These are phyloP conservation scores for Hirschioporus abietinus DNA, from an alignment of 768 basidiomycete species.

Conservation along the genomic window DNA sequence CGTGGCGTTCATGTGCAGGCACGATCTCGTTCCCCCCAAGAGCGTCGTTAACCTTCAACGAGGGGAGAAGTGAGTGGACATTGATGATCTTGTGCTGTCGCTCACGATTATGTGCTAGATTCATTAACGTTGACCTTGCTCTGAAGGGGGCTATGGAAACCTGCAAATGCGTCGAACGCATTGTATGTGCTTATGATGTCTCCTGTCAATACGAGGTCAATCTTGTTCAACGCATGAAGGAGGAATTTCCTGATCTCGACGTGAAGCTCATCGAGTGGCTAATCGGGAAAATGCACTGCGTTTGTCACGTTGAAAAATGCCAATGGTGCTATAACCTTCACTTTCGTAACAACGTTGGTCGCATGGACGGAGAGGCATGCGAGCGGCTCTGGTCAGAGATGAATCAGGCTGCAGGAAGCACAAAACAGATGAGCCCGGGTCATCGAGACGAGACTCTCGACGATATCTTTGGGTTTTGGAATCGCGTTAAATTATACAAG, in stretches of 20 bases:
- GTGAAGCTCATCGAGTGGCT: constrained; percentile 1
- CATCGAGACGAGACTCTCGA: constrained; percentile 15
- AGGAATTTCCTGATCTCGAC: constrained; percentile 7
- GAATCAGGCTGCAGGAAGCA: constrained; percentile 14
- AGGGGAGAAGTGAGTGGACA: too few species aligned
- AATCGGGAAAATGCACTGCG: constrained; percentile 13
- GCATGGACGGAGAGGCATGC: constrained; percentile 14
- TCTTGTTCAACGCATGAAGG: not conserved
- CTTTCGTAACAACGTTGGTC: not conserved
- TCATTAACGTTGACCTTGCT: too few species aligned
- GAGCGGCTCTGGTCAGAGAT: constrained; percentile 18
- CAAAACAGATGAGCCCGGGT: constrained; percentile 16
- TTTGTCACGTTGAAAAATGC: constrained; percentile 18
- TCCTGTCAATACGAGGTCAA: not conserved
- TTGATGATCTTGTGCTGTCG: too few species aligned
- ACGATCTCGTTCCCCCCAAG: too few species aligned
- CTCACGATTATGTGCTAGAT: too few species aligned
- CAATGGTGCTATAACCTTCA: constrained; percentile 17
- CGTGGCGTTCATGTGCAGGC: too few species aligned
- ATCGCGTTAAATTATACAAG: constrained; percentile 10
- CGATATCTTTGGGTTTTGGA: constrained; percentile 15
- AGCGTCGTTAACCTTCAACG: too few species aligned
- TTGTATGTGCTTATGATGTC: not conserved
- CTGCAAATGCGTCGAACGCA: not conserved
- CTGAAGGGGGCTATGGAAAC: not conserved